Evolutionary conservation across 257 asterid genomes (phyloP), one percentile per base, ranked within the genome.

Genomic region (Solanum stenotomum): DNA sequence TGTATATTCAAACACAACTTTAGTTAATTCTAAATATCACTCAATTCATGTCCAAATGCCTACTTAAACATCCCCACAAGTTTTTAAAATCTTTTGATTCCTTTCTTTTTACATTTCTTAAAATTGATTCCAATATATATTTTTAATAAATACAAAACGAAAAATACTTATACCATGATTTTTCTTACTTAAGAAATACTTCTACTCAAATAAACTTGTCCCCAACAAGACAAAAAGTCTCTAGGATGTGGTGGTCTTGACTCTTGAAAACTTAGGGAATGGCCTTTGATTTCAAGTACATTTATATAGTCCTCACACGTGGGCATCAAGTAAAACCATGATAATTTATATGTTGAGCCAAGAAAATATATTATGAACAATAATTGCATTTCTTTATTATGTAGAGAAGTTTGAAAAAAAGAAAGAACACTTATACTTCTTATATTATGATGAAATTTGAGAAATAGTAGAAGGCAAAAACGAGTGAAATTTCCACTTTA

Each of bases 401-500:
- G 87, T 7, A 79, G 31, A 85, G 42, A 85, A 85, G 46, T 42
- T 68, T 33, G 56, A 59, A 23, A 22, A 37, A 8, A 8, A 27
- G 49, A 14, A 27, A 27, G 29, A 81, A 79, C 4, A 34, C 18
- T 3, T 14, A 40, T 16, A 13, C 15, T 20, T 56, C 10, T 87
- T 23, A 75, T 56, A 20, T 87, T 23, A 83, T 84, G 59, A 65
- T 42, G 52, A 79, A 12, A 23, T 23, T 31, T 59, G 33, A 49
- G 86, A 86, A 16, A 56, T 75, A 89, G 89, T 61, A 67, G 1
- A 8, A 42, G 75, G 16, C n/a, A 76, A 34, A 49, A 77, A 84
- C 78, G 68, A 59, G 88, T 71, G 72, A 86, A 34, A 87, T 56
- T 44, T 34, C 22, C 56, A 91, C 90, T 91, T 88, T 77, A 27